Conservation (phyloP, 2,329 filamentous ascomycete species). For the Ceratocystis cacaofunesta region DNA sequence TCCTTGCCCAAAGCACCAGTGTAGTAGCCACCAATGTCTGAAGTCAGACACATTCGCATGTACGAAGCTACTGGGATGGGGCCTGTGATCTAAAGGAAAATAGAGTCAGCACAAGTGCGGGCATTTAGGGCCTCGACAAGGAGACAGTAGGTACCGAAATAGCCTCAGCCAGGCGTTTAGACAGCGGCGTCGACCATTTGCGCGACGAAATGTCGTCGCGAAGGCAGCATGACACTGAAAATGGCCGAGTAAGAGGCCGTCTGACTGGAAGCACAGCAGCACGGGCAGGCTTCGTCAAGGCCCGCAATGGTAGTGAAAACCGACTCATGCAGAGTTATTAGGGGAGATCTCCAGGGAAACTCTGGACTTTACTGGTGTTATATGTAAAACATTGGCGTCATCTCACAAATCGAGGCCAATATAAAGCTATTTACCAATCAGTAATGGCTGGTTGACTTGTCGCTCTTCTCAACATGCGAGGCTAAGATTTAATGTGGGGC, state of each 20-base stretch:
- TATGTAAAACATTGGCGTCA: background rate
- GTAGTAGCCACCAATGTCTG: slow-evolving; percentile 84
- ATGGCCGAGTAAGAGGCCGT: background rate
- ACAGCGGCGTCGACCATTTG: slow-evolving; percentile 82
- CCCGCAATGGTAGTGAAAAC: background rate
- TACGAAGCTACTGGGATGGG: slow-evolving; percentile 84
- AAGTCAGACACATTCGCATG: slow-evolving; percentile 97
- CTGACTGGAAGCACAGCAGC: background rate
- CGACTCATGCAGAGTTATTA: background rate
- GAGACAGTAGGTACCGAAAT: slow-evolving; percentile 49
- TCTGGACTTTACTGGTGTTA: background rate
- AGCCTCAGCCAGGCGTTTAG: slow-evolving; percentile 71
- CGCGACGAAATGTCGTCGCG: slow-evolving; percentile 7
- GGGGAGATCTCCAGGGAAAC: background rate
- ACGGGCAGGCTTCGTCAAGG: background rate
- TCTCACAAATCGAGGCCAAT: background rate
- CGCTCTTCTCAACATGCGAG: background rate
- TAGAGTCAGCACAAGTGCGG: background rate
- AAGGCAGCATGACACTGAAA: background rate
- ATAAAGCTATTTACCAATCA: background rate
- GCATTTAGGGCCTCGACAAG: background rate
- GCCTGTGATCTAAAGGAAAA: slow-evolving; percentile 48
- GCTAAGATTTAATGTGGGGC: background rate
- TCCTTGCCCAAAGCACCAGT: slow-evolving; percentile 54
- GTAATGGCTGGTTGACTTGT: background rate